Evolutionary conservation across 2,329 filamentous ascomycete species (phyloP), one percentile per base, ranked within the genome.

Genomic region (Colletotrichum zoysiae): DNA sequence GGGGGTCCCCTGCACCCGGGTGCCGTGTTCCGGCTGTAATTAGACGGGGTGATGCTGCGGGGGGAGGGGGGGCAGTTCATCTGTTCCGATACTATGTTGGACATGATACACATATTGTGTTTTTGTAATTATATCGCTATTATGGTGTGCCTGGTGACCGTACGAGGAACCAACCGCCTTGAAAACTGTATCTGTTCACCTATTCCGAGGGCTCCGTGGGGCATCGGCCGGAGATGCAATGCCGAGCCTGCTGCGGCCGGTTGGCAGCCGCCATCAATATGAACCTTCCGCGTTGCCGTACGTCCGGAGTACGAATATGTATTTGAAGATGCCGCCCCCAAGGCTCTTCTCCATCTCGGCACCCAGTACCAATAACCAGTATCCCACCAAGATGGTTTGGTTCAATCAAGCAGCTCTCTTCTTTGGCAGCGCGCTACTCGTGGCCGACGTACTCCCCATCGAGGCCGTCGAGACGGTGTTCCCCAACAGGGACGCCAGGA

Each of bases 391-490:
- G 12, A 72, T 72, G 70, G 18, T 69, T 14, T 60, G 70, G 65
- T 46, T 60, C 35, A 70, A 50, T 20, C 70, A 65, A 35, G 59
- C 40, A n/a, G n/a, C 65, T 7, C 65, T 72, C 16, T 8, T 72
- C 38, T 42, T 72, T 33, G 35, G 65, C 65, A 38, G 70, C 38
- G 55, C 55, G 40, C 23, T 72, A 65, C 70, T 72, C 30, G 65
- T 72, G 55, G 70, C 59, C 23, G 65, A 70, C 26, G 55, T 72
- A 53, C 59, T 65, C 30, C 33, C 70, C 6, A 65, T 56, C 40
- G 55, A 23, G 20, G 55, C 59, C 55, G n/a, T 42, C 9, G 23
- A 20, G 23, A 74, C 69, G 40, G 66, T 74, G 18, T 75, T 76
- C 12, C 74, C 75, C 3, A 56, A 56, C 35, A 33, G 63, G 48